phyloP scores from a whole-genome alignment of 2,329 filamentous ascomycete species.

The Neofusicoccum umdonicola region DNA sequence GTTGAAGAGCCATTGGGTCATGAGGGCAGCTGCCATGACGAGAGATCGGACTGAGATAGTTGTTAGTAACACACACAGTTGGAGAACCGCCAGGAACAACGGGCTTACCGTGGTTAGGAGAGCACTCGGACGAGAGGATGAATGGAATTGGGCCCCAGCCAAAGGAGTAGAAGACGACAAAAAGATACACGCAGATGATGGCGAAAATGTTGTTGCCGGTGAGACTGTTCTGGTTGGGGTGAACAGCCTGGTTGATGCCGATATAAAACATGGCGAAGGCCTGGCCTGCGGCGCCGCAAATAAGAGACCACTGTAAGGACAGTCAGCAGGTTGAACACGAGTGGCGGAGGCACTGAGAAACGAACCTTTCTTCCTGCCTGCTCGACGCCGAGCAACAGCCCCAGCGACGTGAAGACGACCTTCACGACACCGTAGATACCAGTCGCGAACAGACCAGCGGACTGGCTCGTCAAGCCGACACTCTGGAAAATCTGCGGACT shows the following conservation, averaged over 20 bases:
- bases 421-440: constrained; percentile 49
- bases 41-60: constrained; percentile 34
- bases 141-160: constrained; percentile 48
- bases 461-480: constrained; percentile 39
- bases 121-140: constrained; percentile 43
- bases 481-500: constrained; percentile 45
- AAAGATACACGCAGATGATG: constrained; percentile 53
- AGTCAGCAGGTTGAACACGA: not conserved
- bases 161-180: constrained; percentile 48
- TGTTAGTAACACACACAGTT: not conserved
- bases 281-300: constrained; percentile 43
- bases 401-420: constrained; percentile 43
- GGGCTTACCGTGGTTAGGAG: constrained; percentile 34
- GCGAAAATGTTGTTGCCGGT: constrained; percentile 42
- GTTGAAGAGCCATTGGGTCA: constrained; percentile 48
- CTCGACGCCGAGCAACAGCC: constrained; percentile 46
- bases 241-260: constrained; percentile 34
- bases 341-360: not conserved
- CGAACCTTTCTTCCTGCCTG: constrained; percentile 44
- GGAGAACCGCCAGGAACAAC: not conserved
- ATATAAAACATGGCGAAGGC: constrained; percentile 46
- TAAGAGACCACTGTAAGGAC: constrained; percentile 36
- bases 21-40: constrained; percentile 44
- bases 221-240: constrained; percentile 30
- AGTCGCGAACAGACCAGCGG: constrained; percentile 45